Base-by-base conservation (phyloP, 2,329 filamentous ascomycete genomes). In the Xylaria sp. region DNA sequence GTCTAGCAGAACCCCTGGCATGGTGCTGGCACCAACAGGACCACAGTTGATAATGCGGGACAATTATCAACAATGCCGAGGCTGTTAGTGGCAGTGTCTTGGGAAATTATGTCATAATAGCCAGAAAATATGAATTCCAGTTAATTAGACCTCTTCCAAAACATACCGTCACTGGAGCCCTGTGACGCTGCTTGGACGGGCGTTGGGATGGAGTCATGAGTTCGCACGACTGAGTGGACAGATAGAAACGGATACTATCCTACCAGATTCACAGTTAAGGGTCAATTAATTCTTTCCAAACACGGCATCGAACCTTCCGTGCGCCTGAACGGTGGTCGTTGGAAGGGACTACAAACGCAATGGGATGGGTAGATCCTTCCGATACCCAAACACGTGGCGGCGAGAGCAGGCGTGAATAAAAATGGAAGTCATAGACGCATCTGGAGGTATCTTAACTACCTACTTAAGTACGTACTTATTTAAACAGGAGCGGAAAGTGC, bases 21-120 rank as follows among this genome's bases (percentile, higher is more conserved):
- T 66, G 56, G 71, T 75, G 48, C 68, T 69, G 20, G 44, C 58
- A 41, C 61, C 23, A 25, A 71, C 70, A 66, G 75, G 70, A 62
- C 72, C 71, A 57, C 75, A 74, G 70, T 72, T 78, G 74, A 78
- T 76, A 66, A 73, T 74, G 44, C 20, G 15, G 28, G 39, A 32
- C 48, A 34, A 39, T 34, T 8, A 39, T 68, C 64, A 48, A 60
- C 60, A 51, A 56, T 28, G 46, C 44, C 23, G 25, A 13, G 8
- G 46, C 23, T 54, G 58, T 55, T 18, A 57, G 44, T 32, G 41
- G 23, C 55, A 25, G 10, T 48, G 34, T 18, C 44, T 20, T 18
- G 25, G 56, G 60, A 60, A 60, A 51, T 12, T 63, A 61, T 70
- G 63, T 52, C 37, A 55, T 64, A 66, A 70, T 25, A 63, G n/a